These are phyloP conservation scores for Auriscalpium microsporum DNA, from an alignment of 768 basidiomycete species.

Conservation along the genomic window DNA sequence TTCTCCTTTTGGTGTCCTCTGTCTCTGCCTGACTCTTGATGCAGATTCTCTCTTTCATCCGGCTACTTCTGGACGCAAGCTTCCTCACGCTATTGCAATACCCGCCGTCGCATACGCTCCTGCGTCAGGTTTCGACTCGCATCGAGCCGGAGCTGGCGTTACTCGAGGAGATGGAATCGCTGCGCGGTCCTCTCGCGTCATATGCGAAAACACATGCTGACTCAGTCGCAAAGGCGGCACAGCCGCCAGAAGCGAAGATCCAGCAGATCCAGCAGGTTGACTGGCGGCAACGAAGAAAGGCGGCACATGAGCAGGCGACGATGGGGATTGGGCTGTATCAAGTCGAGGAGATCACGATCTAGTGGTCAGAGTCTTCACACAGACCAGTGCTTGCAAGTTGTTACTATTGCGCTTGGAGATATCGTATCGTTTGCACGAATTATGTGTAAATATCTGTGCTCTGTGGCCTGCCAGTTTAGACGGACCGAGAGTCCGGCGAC, in stretches of 20 bases:
- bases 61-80: slow-evolving; percentile 61
- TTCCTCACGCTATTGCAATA: slow-evolving; percentile 63
- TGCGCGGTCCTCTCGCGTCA: slow-evolving; percentile 55
- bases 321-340: slow-evolving; percentile 59
- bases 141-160: slow-evolving; percentile 49
- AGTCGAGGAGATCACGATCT: slow-evolving; percentile 62
- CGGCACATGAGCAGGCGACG: slow-evolving; percentile 42
- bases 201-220: slow-evolving; percentile 51
- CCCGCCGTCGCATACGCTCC: slow-evolving; percentile 44
- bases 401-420: slow-evolving; percentile 5
- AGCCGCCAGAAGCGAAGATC: slow-evolving; percentile 14
- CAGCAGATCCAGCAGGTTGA: slow-evolving; percentile 17
- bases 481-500: too few species aligned
- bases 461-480: too few species aligned
- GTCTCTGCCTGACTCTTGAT: not conserved
- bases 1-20: not conserved
- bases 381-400: not conserved
- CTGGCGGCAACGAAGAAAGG: slow-evolving; percentile 35
- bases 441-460: too few species aligned
- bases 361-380: not conserved
- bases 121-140: slow-evolving; percentile 40
- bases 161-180: slow-evolving; percentile 40
- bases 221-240: slow-evolving; percentile 34
- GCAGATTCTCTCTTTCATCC: slow-evolving; percentile 53
- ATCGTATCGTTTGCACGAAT: slow-evolving; percentile 21